Evolutionary conservation across 148 eudicot species (phyloP), one percentile per base, ranked within the genome.

Genomic region (Arbutus unedo): DNA sequence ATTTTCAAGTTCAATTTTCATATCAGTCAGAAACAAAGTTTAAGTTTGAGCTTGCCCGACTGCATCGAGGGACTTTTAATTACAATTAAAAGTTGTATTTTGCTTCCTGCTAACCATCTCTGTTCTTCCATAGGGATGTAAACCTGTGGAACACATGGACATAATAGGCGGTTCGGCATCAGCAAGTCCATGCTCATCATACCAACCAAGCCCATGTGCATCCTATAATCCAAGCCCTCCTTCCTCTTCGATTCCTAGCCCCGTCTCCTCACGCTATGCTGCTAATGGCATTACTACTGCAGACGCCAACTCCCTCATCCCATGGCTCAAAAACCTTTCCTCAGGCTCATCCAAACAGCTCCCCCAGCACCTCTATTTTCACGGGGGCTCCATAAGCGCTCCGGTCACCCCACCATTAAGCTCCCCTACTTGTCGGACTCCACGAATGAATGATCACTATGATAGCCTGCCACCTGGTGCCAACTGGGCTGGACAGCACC

Each of bases 361-460:
- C 67, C 98, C 95, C 68, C 90, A 88, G 81, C 91, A 91, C 83
- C 89, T 93, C 8, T 91, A 89, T 77, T 59, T 89, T 49, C 93
- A 95, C 5, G 91, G 95, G 8, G 91, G 95, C 66, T 96, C 99
- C n/a, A 87, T 96, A 75, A 96, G 99, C 76, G 99, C 99, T 51
- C 99, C 99, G 1, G 99, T 96, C 45, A 96, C 98, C 57, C 98
- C 99, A 71, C 99, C 97, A 41, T 81, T 94, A 45, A 96, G 95
- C 89, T 96, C 98, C 71, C 99, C 99, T 21, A 92, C 96, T 43
- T 87, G 90, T 80, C 89, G 92, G 72, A 91, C 98, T 43, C 98
- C 98, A 1, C 87, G 98, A 79, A 83, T 88, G 80, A 86, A 83
- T n/a, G 89, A 91, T 50, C 89, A 91, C 60, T 90, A 92, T 88